Evolutionary conservation across 441 rosid genomes (phyloP).

Genomic region (Kokia cookei): DNA sequence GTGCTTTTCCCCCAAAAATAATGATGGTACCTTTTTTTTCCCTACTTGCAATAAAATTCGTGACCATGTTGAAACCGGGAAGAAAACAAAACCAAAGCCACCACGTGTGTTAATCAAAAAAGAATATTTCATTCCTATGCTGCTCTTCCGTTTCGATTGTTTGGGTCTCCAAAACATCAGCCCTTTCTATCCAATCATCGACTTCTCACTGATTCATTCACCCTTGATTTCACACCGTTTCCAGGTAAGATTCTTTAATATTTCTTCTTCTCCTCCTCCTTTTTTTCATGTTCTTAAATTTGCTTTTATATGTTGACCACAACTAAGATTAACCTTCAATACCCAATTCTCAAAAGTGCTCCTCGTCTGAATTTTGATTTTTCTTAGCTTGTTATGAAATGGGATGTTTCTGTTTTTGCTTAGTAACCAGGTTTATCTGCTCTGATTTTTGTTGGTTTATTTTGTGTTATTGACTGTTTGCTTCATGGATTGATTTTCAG

Average conservation of each 20-base stretch:
- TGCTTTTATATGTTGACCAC: neutral
- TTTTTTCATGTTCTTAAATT: neutral
- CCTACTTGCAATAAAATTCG: neutral
- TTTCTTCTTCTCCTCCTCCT: neutral
- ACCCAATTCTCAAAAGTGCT: constrained; percentile 6
- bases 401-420: constrained; percentile 13
- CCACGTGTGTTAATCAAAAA: constrained; percentile 5
- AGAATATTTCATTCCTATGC: constrained; percentile 1
- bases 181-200: constrained; percentile 13
- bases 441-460: neutral
- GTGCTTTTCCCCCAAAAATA: neutral
- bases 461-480: neutral
- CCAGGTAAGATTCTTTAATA: constrained; percentile 19
- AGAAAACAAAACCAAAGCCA: neutral
- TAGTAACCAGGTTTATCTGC: neutral
- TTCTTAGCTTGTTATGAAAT: constrained; percentile 9
- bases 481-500: neutral
- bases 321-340: neutral
- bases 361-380: neutral
- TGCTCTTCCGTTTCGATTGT: neutral
- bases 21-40: neutral
- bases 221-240: constrained; percentile 7
- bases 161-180: neutral
- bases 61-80: neutral
- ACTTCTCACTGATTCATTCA: constrained; percentile 2